Percentiles rank a stretch among this genome's conserved stretches.
phyloP scores from a whole-genome alignment of 1,139 yeast genomes.

The Saccharomycopsis hybrid region DNA sequence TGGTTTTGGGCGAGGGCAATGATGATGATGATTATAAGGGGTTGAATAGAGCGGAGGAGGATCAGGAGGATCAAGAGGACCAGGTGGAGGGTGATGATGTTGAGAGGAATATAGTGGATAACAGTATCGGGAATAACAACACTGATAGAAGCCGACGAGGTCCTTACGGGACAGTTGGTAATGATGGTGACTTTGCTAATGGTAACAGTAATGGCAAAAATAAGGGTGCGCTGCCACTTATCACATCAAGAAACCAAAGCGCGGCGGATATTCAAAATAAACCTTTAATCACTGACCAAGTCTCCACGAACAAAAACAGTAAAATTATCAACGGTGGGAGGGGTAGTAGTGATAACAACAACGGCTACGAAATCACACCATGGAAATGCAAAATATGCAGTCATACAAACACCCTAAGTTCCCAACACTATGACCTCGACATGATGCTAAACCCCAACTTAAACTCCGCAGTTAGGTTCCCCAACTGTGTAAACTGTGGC shows the following conservation, averaged over 20 bases:
- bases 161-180: no score
- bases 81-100: no score
- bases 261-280: no score
- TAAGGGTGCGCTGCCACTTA: no score
- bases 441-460: conserved; percentile 9
- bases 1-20: neutral
- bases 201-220: no score
- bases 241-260: no score
- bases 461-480: conserved; percentile 10
- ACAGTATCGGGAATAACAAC: neutral
- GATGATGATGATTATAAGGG: conserved; percentile 13
- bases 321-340: no score
- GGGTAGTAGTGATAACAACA: no score
- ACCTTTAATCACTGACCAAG: no score
- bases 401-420: conserved; percentile 7
- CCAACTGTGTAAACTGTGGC: conserved; percentile 20
- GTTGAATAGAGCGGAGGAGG: conserved; percentile 3
- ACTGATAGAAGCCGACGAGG: no score
- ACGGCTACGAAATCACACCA: conserved; percentile 3
- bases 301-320: no score
- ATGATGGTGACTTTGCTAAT: no score
- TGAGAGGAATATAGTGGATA: neutral
- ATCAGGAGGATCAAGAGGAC: neutral
- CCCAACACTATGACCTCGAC: conserved; percentile 13
- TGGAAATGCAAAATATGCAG: conserved; percentile 21